Evolutionary conservation across 169 alveolate species (phyloP).

Genomic region (Cryptosporidium sp.): DNA sequence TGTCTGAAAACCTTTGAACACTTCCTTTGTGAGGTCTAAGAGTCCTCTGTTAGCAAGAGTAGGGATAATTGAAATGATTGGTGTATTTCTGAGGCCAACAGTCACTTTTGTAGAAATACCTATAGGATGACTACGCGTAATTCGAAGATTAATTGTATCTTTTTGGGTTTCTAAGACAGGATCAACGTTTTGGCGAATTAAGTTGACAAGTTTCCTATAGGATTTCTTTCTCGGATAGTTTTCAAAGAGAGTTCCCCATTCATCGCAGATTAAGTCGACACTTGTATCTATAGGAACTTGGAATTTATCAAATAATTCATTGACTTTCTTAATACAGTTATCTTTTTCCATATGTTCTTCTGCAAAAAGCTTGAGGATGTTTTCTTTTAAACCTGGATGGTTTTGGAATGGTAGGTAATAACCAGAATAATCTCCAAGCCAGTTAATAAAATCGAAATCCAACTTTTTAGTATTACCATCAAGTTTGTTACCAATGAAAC

Average conservation of each 20-base stretch:
- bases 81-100: not conserved
- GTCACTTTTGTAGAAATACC: slow-evolving; percentile 12
- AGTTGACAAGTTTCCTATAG: not conserved
- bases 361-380: slow-evolving; percentile 5
- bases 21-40: slow-evolving; percentile 36
- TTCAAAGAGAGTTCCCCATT: slow-evolving; percentile 59
- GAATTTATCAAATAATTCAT: slow-evolving; percentile 16
- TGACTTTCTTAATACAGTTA: slow-evolving; percentile 26
- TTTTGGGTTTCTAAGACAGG: not conserved
- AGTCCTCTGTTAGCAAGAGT: not conserved
- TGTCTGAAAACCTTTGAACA: slow-evolving; percentile 19
- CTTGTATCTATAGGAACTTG: slow-evolving; percentile 11
- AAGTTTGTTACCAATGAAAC: slow-evolving; percentile 31
- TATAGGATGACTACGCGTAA: slow-evolving; percentile 9
- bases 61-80: slow-evolving; percentile 18
- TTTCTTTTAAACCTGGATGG: slow-evolving; percentile 44
- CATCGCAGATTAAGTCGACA: slow-evolving; percentile 19
- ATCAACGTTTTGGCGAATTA: not conserved
- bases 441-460: slow-evolving; percentile 25
- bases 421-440: slow-evolving; percentile 55
- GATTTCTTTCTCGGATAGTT: slow-evolving; percentile 23
- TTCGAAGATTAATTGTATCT: not conserved
- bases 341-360: not conserved
- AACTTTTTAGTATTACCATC: not conserved
- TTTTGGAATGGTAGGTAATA: slow-evolving; percentile 33